These are phyloP conservation scores for Styphnolobium japonicum DNA, from an alignment of 306 rosid species.

Conservation along the genomic window DNA sequence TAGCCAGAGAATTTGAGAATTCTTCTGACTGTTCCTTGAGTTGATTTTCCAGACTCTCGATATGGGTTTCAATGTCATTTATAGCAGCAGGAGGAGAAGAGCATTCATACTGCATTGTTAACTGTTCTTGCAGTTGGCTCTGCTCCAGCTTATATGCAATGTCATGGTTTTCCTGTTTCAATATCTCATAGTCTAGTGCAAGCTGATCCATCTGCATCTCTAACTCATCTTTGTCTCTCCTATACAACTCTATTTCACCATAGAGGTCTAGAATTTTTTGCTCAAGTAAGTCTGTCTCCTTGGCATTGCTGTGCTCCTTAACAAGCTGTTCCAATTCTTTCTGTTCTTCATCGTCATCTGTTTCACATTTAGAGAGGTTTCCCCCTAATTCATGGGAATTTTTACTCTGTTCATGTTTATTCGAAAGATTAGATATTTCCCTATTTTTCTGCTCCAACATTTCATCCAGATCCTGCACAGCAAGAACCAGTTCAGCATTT, in stretches of 20 bases:
- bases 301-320: constrained; percentile 52
- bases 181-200: constrained; percentile 94
- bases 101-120: constrained; percentile 81
- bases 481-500: constrained; percentile 74
- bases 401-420: constrained; percentile 26
- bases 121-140: constrained; percentile 83
- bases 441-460: constrained; percentile 69
- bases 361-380: constrained; percentile 40
- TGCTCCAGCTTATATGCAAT: constrained; percentile 82
- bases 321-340: constrained; percentile 77
- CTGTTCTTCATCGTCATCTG: constrained; percentile 75
- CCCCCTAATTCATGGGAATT: constrained; percentile 39
- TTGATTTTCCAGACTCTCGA: constrained; percentile 63
- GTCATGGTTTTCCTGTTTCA: constrained; percentile 98
- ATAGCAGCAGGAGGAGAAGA: constrained; percentile 50
- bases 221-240: constrained; percentile 87
- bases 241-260: constrained; percentile 81
- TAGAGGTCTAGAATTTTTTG: constrained; percentile 69
- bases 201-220: constrained; percentile 99
- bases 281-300: constrained; percentile 63
- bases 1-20: constrained; percentile 60
- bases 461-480: constrained; percentile 77
- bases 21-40: constrained; percentile 61
- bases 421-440: constrained; percentile 39
- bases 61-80: constrained; percentile 53